Conservation (phyloP, 148 eudicot species). For the Camellia lanceoleosa region DNA sequence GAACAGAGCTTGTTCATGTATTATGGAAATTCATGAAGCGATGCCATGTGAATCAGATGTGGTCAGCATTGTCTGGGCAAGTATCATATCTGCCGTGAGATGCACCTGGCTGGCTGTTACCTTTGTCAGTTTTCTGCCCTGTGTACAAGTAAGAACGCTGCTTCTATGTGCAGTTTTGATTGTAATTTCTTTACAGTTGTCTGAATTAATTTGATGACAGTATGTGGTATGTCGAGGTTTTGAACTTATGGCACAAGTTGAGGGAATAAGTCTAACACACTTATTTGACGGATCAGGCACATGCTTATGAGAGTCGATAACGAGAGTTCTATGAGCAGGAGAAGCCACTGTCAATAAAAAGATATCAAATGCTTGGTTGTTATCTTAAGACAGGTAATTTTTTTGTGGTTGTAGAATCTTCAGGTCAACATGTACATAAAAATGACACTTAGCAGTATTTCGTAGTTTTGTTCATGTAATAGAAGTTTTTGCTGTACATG, state of each 20-base stretch:
- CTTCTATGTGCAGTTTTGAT: not conserved
- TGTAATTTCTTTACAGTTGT: not conserved
- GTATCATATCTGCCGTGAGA: conserved; percentile 65
- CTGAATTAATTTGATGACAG: not conserved
- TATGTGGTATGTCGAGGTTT: not conserved
- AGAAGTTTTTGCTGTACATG: not conserved
- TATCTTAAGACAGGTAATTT: conserved; percentile 79
- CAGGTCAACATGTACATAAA: not conserved
- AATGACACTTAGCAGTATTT: not conserved
- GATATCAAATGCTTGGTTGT: conserved; percentile 83
- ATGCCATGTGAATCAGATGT: conserved; percentile 70
- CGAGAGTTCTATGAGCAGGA: conserved; percentile 97
- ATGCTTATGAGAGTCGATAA: conserved; percentile 97
- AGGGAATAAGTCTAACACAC: not conserved
- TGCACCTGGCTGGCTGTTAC: conserved; percentile 92
- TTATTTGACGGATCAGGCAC: conserved; percentile 55
- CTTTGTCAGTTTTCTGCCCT: conserved; percentile 94
- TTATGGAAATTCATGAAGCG: conserved; percentile 93
- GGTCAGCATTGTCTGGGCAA: conserved; percentile 69
- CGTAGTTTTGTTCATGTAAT: not conserved
- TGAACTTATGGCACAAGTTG: not conserved
- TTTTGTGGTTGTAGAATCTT: not conserved
- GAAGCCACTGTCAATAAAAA: conserved; percentile 74
- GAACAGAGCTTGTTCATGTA: conserved; percentile 80
- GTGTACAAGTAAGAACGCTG: conserved; percentile 72